Evolutionary conservation across 805 yeast genomes (phyloP), one percentile per base, ranked within the genome.

Genomic region (Pichia deserticola): DNA sequence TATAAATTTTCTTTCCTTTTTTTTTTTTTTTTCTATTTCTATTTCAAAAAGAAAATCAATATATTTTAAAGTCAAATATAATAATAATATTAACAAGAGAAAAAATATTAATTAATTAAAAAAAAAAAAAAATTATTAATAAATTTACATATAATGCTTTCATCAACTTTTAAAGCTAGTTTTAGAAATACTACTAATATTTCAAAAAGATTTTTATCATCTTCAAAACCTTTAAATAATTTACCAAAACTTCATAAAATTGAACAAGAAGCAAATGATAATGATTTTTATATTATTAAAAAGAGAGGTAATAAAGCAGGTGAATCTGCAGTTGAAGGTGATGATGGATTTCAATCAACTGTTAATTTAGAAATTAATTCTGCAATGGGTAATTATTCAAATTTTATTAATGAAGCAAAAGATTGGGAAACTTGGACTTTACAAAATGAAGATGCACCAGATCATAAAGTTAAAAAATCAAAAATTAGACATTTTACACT

Each of bases 401-500:
- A 68, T 34, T 67, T 66, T 44, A 56, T 63, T 42, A 54, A 62
- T 29, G 69, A 67, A 30, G 59, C 69, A 9, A 59, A 60, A 40
- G 54, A 63, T 37, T 62, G 63, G 64, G 71, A 67, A 48, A 62
- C 67, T 11, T 68, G 71, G 71, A 59, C 63, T 44, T 51, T 67
- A 37, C 50, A 51, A 45, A 65, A 65, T 47, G 67, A 59, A 50
- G 71, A 68, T 56, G 62, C 69, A 8, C 70, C 72, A 10, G 70
- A 67, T 42, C 66, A 53, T 47, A 63, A 64, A 10, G 59, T 64
- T 25, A 60, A 68, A 51, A 69, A 69, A 57, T 66, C 71, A 25
- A 76, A 86, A 66, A 82, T 87, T 63, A 81, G 95, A 67, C 95
- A 86, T 65, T 88, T 87, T 73, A 87, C 95, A 45, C 82, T 88